Base-by-base conservation (phyloP, 75 land plant species). In the Pseudotsuga menziesii region DNA sequence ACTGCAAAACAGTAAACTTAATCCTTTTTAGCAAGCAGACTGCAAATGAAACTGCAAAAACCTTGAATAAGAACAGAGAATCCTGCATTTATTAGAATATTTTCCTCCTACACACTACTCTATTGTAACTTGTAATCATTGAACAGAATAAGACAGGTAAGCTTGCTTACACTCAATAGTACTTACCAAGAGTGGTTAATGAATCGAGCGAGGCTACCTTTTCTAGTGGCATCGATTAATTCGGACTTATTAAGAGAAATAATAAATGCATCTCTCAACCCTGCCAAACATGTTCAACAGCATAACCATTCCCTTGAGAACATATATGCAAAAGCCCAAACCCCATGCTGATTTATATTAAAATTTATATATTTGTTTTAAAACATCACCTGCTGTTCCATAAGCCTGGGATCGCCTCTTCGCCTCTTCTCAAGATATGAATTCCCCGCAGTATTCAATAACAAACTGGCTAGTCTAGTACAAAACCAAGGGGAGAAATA, bases 371-470 rank as follows among this genome's bases (percentile, higher is more conserved):
- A 48, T 48, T 29, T 69, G 22, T 69, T 36, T 41, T 35, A 69
- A 61, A 36, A 69, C n/a, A 41, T 19, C 52, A 94, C 97, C 97
- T 85, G 75, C 88, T 82, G 39, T 76, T 78, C 88, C 94, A 87
- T 94, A 94, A 41, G 83, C 74, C 72, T 83, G 85, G 14, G 89
- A 77, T 60, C 97, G 87, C 22, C 80, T 39, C 77, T 61, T 80
- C 41, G 94, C 94, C 77, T 89, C 97, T 78, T 85, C 85, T 76
- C 85, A 82, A 56, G 94, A 86, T 44, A 94, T 89, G 4, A 94
- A 92, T 83, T 94, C 97, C 59, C 97, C 97, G 78, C 97, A 94
- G 67, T 94, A 94, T 77, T 94, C 97, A 58, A 94, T 91, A 61
- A 94, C 79, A 82, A 94, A 94, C 44, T 87, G 87, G 26, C 94